Conservation (phyloP, 495 filamentous ascomycete genomes). For the Penicillium alfredii region DNA sequence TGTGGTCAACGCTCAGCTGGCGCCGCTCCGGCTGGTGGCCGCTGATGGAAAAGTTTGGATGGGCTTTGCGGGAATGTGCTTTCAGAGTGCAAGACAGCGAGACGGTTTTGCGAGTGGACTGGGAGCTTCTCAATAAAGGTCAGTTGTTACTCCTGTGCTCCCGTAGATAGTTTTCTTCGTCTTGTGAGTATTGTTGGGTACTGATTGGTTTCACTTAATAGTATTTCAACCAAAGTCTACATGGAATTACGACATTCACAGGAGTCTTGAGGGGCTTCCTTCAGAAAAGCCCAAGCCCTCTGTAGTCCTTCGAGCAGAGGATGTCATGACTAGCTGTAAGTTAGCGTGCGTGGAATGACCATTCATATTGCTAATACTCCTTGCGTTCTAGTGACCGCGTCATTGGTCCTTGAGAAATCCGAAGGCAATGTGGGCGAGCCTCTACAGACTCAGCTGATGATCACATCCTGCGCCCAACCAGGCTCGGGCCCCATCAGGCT, state of each 20-base stretch:
- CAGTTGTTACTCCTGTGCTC: too few species aligned
- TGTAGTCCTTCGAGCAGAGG: slow-evolving; percentile 59
- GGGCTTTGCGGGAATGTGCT: slow-evolving; percentile 70
- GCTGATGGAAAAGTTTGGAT: slow-evolving; percentile 65
- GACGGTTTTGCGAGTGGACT: slow-evolving; percentile 68
- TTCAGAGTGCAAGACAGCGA: slow-evolving; percentile 54
- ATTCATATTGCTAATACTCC: slow-evolving; percentile 1
- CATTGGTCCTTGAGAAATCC: slow-evolving; percentile 65
- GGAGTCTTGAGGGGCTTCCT: slow-evolving; percentile 54
- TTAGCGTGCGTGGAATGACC: slow-evolving; percentile 3
- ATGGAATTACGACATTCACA: slow-evolving; percentile 70
- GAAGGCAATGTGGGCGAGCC: slow-evolving; percentile 83
- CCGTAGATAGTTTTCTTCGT: too few species aligned
- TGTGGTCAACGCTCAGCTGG: slow-evolving; percentile 71
- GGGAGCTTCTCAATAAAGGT: slow-evolving; percentile 73
- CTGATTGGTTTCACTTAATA: too few species aligned
- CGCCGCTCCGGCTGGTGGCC: slow-evolving; percentile 76
- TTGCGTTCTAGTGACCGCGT: slow-evolving; percentile 48
- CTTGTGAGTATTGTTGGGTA: too few species aligned
- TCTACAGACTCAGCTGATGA: slow-evolving; percentile 62
- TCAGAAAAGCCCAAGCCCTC: slow-evolving; percentile 51
- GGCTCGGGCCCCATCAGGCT: slow-evolving; percentile 59
- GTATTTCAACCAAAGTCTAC: slow-evolving; percentile 55
- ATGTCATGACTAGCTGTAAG: slow-evolving; percentile 64
- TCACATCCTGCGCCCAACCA: slow-evolving; percentile 63